phyloP scores from a whole-genome alignment of 164 flowering plant genomes.

The Sedum album region DNA sequence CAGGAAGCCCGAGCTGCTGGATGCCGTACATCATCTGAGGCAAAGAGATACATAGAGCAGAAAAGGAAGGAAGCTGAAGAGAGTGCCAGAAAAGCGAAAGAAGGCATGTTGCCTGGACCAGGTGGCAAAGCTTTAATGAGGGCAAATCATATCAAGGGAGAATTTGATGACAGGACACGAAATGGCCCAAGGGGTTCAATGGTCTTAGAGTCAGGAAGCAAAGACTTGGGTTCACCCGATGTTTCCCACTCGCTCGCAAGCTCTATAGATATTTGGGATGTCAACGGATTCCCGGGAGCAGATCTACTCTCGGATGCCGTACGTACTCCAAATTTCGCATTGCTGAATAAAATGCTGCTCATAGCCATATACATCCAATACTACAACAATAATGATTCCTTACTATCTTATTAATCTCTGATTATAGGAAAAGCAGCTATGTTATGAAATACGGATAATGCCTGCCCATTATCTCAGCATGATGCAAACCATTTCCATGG shows the following conservation, averaged over 20 bases:
- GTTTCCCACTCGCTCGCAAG: conserved; percentile 18
- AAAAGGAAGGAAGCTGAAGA: conserved; percentile 72
- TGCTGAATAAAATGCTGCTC: too few species aligned
- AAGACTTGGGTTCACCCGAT: conserved; percentile 27
- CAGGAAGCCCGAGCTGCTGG: conserved; percentile 94
- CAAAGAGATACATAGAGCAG: conserved; percentile 44
- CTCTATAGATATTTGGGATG: conserved; percentile 55
- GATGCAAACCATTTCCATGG: conserved; percentile 47
- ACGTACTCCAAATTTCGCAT: conserved; percentile 19
- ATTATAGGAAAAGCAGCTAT: conserved; percentile 61
- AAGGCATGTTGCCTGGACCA: conserved; percentile 32
- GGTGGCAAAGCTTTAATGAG: conserved; percentile 53
- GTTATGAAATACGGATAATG: conserved; percentile 55
- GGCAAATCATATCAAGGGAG: conserved; percentile 31
- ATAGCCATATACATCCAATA: background rate
- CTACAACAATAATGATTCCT: background rate
- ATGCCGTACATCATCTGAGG: conserved; percentile 65
- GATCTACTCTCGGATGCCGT: conserved; percentile 72
- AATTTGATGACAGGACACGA: conserved; percentile 35
- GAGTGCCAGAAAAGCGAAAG: conserved; percentile 32
- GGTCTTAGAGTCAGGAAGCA: conserved; percentile 26
- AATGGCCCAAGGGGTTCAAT: conserved; percentile 25
- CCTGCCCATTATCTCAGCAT: conserved; percentile 77
- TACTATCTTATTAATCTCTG: background rate
- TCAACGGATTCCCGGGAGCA: conserved; percentile 62